A percentile compares a stretch with the other conserved stretches of the same genome.
Conservation (phyloP, 306 rosid genomes). For the Echinosophora koreensis region DNA sequence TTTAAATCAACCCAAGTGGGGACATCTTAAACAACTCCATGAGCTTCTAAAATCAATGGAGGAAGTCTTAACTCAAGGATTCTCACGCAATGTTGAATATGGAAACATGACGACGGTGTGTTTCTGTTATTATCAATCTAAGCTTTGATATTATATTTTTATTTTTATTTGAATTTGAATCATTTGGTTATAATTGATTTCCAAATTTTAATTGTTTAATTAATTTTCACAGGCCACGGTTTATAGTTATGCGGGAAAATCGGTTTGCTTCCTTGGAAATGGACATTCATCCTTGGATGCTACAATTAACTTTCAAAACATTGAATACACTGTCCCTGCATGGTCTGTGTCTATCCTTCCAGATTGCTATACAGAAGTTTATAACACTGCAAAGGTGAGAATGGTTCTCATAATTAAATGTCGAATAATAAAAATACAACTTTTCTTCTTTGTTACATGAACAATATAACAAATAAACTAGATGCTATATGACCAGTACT, state of each 20-base stretch:
- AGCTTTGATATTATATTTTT: not conserved
- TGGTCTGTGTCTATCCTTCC: constrained; percentile 52
- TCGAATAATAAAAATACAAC: not conserved
- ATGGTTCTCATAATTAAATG: not conserved
- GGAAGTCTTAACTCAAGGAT: constrained; percentile 34
- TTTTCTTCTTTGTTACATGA: too few relatives aligned
- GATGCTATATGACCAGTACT: not conserved
- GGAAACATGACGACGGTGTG: constrained; percentile 24
- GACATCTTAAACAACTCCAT: constrained; percentile 53
- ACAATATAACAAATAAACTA: too few relatives aligned
- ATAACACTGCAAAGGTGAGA: constrained; percentile 55
- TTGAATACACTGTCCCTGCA: constrained; percentile 43
- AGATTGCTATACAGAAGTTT: constrained; percentile 47
- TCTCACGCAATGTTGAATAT: not conserved
- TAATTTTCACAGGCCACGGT: constrained; percentile 42
- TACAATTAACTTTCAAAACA: constrained; percentile 36
- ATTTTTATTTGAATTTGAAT: not conserved
- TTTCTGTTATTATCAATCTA: not conserved
- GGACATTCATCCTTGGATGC: not conserved
- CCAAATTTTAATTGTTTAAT: not conserved
- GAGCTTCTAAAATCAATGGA: constrained; percentile 32
- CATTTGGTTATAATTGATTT: not conserved
- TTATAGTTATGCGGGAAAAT: constrained; percentile 35
- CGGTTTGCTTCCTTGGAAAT: constrained; percentile 51
- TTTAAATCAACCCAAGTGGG: constrained; percentile 58